A percentile compares a stretch with the other conserved stretches of the same genome.
Conservation (phyloP, 2,329 filamentous ascomycete species). For the Hirsutella rhossiliensis region DNA sequence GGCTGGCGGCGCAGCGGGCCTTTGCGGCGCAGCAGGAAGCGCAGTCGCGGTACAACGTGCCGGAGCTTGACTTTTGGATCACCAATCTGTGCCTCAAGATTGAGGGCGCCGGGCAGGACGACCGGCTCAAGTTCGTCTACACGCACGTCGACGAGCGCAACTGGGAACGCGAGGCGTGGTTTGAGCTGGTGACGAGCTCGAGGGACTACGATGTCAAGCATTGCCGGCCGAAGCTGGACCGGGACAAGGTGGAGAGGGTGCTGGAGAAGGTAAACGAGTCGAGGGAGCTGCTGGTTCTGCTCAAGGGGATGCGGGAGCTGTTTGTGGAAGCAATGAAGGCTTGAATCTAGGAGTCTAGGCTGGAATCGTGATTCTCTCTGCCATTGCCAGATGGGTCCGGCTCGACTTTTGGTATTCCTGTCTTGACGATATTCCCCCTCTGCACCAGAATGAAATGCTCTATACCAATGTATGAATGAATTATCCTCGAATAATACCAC, state of each 20-base stretch:
- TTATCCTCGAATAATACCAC: too few relatives aligned
- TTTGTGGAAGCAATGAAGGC: constrained; percentile 57
- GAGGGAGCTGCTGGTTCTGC: constrained; percentile 55
- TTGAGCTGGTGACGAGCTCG: constrained; percentile 73
- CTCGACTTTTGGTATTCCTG: neutral
- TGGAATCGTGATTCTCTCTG: neutral
- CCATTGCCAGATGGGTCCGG: neutral
- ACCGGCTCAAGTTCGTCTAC: constrained; percentile 83
- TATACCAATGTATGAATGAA: too few relatives aligned
- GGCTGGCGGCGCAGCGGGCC: constrained; percentile 58
- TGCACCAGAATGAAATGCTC: too few relatives aligned
- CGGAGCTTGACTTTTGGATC: constrained; percentile 94
- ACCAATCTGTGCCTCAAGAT: constrained; percentile 79
- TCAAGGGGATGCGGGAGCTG: constrained; percentile 74
- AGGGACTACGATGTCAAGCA: constrained; percentile 78
- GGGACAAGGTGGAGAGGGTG: constrained; percentile 64
- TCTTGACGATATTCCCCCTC: too few relatives aligned
- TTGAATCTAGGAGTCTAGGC: constrained; percentile 15
- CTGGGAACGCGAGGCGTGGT: constrained; percentile 85
- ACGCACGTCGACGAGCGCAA: constrained; percentile 76
- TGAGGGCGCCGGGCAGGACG: constrained; percentile 74
- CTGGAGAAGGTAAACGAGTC: constrained; percentile 73
- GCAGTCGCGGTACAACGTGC: constrained; percentile 79
- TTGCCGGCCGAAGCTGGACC: constrained; percentile 70
- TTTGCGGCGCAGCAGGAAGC: constrained; percentile 66